phyloP scores from a whole-genome alignment of 148 eudicot species.

The Fallopia convolvulus region DNA sequence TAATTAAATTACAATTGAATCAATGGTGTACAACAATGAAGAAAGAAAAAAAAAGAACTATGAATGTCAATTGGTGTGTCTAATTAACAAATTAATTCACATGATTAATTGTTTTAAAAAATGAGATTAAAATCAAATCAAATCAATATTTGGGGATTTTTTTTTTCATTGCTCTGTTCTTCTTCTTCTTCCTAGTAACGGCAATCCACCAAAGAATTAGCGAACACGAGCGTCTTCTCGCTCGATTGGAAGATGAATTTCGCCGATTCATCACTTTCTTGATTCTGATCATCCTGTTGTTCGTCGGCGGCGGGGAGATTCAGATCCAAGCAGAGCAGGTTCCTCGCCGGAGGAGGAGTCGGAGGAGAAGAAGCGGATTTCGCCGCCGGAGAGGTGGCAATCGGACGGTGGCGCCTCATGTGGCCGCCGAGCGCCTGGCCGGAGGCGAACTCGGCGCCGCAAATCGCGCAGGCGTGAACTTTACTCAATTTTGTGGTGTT shows the following conservation, averaged over 20 bases:
- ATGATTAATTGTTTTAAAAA: constrained; percentile 13
- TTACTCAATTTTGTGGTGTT: constrained; percentile 18
- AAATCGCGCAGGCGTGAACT: constrained; percentile 49
- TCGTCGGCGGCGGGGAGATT: constrained; percentile 67
- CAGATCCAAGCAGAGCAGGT: constrained; percentile 44
- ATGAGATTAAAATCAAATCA: constrained; percentile 6
- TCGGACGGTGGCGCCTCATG: constrained; percentile 58
- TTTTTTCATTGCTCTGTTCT: too few species aligned
- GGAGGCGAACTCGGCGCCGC: constrained; percentile 45
- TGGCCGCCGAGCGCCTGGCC: constrained; percentile 63
- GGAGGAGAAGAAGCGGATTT: neutral
- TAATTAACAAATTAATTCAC: constrained; percentile 25
- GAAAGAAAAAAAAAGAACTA: neutral
- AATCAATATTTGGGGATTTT: neutral
- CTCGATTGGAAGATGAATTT: constrained; percentile 40
- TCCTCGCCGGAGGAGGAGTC: constrained; percentile 14
- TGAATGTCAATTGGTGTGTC: constrained; percentile 21
- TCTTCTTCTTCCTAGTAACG: constrained; percentile 29
- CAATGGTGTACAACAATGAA: neutral
- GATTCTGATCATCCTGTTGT: constrained; percentile 22
- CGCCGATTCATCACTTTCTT: neutral
- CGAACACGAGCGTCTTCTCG: constrained; percentile 52
- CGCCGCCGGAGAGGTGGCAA: constrained; percentile 5
- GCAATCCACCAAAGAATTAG: constrained; percentile 59
- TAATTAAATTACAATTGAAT: constrained; percentile 3